These are phyloP conservation scores for Blastobotrys peoriensis DNA, from an alignment of 805 yeast genomes.

Conservation along the genomic window DNA sequence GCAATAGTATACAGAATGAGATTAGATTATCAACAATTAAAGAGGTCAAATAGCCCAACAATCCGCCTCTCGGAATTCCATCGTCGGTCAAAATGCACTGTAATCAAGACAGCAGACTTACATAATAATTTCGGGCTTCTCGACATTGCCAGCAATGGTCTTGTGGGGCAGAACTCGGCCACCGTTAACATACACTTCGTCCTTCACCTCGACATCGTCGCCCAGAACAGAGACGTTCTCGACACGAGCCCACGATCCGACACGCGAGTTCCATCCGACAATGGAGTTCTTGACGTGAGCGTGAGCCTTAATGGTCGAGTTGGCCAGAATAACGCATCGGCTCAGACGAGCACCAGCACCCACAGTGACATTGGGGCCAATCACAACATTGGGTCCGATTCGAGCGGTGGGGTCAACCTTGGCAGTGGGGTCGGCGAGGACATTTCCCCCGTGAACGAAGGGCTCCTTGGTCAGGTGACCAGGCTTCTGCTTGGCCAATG, in stretches of 20 bases:
- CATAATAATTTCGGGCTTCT: constrained; percentile 98
- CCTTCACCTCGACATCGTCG: constrained; percentile 97
- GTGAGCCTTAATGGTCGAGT: constrained; percentile 91
- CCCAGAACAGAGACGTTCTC: constrained; percentile 98
- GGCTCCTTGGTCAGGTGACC: constrained; percentile 61
- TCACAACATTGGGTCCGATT: constrained; percentile 96
- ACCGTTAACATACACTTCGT: constrained; percentile 98
- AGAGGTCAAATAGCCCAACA: no score
- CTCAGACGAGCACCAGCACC: constrained; percentile 99
- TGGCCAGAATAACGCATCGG: constrained; percentile 86
- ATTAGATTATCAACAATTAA: no score
- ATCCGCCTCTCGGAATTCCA: no score
- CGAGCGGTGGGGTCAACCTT: constrained; percentile 86
- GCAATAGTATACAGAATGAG: no score
- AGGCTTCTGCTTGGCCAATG: constrained; percentile 76
- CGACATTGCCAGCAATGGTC: constrained; percentile 91
- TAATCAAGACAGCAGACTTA: no score
- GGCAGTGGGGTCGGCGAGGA: constrained; percentile 90
- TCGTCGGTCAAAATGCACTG: no score
- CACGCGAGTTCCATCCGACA: constrained; percentile 98
- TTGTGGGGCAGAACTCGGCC: constrained; percentile 99
- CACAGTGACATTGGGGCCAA: constrained; percentile 92
- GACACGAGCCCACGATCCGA: constrained; percentile 98
- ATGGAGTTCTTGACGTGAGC: constrained; percentile 97
- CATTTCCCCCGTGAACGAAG: constrained; percentile 85